These are phyloP conservation scores for Acacia crassicarpa DNA, from an alignment of 306 rosid species.

Conservation along the genomic window DNA sequence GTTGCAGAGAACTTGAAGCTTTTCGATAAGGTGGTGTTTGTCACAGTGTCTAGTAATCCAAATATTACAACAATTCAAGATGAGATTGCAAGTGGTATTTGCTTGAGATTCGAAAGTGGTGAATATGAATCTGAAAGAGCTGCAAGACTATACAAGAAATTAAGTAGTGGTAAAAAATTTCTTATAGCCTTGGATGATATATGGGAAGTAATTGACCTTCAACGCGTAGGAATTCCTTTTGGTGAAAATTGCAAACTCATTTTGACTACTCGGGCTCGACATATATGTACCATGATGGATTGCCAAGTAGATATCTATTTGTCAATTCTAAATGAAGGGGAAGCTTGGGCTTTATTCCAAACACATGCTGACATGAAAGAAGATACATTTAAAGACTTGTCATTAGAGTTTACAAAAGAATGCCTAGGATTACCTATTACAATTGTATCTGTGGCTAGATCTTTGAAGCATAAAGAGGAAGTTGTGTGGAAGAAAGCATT, in stretches of 20 bases:
- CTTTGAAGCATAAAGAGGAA: not conserved
- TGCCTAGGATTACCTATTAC: not conserved
- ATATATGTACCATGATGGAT: not conserved
- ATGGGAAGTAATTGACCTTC: not conserved
- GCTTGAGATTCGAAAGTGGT: not conserved
- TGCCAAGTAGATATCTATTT: not conserved
- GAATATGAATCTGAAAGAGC: not conserved
- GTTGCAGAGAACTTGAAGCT: not conserved
- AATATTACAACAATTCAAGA: not conserved
- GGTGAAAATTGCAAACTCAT: not conserved
- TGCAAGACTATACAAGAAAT: not conserved
- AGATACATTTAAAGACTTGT: not conserved
- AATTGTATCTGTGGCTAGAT: not conserved
- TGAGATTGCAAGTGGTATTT: not conserved
- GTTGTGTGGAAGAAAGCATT: not conserved
- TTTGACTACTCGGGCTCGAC: not conserved
- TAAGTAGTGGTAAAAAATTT: not conserved
- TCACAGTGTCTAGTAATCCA: not conserved
- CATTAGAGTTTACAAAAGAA: not conserved
- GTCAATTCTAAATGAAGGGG: not conserved
- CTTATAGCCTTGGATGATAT: conserved; percentile 10
- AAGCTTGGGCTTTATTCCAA: not conserved
- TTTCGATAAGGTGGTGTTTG: not conserved
- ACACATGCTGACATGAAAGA: fast-evolving
- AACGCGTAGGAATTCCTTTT: not conserved